A percentile compares a stretch with the other conserved stretches of the same genome.
Evolutionary conservation across 1,284 basidiomycete species (phyloP).

Genomic region (Malassezia furfur): DNA sequence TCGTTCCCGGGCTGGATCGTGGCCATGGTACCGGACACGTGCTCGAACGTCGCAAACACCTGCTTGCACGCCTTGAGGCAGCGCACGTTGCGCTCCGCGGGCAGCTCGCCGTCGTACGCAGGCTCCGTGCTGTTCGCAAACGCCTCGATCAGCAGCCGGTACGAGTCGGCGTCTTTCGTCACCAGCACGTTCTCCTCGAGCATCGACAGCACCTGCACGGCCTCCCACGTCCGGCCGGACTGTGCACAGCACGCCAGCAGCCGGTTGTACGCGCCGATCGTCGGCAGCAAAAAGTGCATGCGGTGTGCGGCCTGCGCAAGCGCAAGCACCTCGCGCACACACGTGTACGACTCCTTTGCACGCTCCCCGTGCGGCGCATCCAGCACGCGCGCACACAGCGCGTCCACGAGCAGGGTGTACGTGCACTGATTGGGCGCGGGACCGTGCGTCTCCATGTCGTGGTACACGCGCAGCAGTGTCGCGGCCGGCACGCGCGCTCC

Average conservation of each 20-base stretch:
- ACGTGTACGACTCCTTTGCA: conserved; percentile 49
- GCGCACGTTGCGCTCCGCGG: conserved; percentile 53
- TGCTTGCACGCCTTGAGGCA: conserved; percentile 59
- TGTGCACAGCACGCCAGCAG: conserved; percentile 62
- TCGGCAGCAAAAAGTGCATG: background rate
- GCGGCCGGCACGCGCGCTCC: background rate
- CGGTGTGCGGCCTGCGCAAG: conserved; percentile 52
- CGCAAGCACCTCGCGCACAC: conserved; percentile 53
- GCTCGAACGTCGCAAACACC: conserved; percentile 60
- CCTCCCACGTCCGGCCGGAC: conserved; percentile 58
- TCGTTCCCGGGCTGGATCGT: conserved; percentile 39
- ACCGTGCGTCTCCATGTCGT: conserved; percentile 21
- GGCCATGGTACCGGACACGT: conserved; percentile 48
- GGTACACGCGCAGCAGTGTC: background rate
- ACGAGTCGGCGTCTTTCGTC: conserved; percentile 52
- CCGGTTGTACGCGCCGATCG: conserved; percentile 51
- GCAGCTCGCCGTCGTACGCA: conserved; percentile 37
- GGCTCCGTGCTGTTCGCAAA: conserved; percentile 22
- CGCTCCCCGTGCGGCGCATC: conserved; percentile 49
- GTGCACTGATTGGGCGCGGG: conserved; percentile 14
- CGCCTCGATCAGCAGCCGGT: conserved; percentile 56
- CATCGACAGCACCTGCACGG: conserved; percentile 62
- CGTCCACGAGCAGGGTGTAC: conserved; percentile 55
- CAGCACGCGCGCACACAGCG: conserved; percentile 63
- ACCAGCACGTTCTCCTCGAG: conserved; percentile 55